Percentiles rank a stretch among this genome's conserved stretches.
These are phyloP conservation scores for Pittosporum tobira DNA, from an alignment of 129 eudicot genomes.

Conservation along the genomic window DNA sequence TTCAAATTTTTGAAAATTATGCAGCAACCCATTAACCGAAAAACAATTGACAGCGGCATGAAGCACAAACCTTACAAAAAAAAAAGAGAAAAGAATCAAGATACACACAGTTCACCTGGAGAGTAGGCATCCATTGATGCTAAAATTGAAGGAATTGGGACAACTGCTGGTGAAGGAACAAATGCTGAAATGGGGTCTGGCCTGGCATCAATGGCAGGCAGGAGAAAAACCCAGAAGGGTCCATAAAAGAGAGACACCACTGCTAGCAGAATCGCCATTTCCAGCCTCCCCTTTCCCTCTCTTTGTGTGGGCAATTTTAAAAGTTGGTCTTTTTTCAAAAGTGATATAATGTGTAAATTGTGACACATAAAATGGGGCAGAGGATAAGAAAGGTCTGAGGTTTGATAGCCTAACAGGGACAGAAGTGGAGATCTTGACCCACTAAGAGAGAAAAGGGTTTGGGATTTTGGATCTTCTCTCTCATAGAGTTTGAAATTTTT, in stretches of 20 bases:
- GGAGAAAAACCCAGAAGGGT: slow-evolving; percentile 18
- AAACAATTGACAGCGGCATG: slow-evolving; percentile 3
- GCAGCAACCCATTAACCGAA: slow-evolving; percentile 4
- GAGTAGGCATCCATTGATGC: slow-evolving; percentile 35
- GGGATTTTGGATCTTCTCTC: not conserved
- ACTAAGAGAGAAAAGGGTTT: slow-evolving; percentile 1
- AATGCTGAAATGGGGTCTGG: slow-evolving; percentile 18
- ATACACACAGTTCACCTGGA: slow-evolving; percentile 30
- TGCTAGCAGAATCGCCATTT: slow-evolving; percentile 23
- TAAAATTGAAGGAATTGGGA: slow-evolving; percentile 27
- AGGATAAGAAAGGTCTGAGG: not conserved
- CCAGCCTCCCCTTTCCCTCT: not conserved
- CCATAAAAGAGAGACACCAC: slow-evolving; percentile 15
- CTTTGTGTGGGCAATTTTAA: not conserved
- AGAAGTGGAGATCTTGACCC: slow-evolving; percentile 7
- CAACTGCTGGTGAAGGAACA: slow-evolving; percentile 29
- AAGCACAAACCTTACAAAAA: not conserved
- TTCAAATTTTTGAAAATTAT: slow-evolving; percentile 11
- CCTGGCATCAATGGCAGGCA: slow-evolving; percentile 24
- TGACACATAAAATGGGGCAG: not conserved
- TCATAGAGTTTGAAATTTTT: not conserved
- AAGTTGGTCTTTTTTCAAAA: not conserved
- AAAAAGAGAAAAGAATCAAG: not conserved
- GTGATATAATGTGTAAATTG: too few relatives aligned
- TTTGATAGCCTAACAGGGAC: slow-evolving; percentile 13